Evolutionary conservation across 2,329 filamentous ascomycete genomes (phyloP), one percentile per base, ranked within the genome.

Genomic region (Elsinoe batatas): DNA sequence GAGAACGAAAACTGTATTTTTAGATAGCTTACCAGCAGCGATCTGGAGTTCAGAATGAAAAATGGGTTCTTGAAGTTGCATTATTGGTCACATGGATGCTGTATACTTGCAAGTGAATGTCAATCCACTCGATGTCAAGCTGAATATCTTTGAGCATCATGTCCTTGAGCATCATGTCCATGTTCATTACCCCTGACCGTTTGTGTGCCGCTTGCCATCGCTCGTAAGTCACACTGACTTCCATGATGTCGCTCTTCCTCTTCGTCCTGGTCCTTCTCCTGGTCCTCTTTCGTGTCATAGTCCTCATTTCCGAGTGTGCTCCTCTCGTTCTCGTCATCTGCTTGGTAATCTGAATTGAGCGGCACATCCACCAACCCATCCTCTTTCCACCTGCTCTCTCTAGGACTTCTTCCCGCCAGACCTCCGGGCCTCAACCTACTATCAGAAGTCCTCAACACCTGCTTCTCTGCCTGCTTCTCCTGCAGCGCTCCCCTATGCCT

Each of bases 21-120:
- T 51, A 51, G 32, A 51, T 51, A 51, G 47, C 47, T 51, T 51
- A 51, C 32, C 47, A 51, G 47, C 38, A 35, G 35, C 35, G 32
- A 51, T 33, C 47, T 51, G 47, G 47, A 38, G 47, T 51, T 38
- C 33, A 37, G 47, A 51, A 51, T 38, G 35, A 51, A 51, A 32
- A n/a, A n/a, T 30, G 15, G 13, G 11, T 15, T 15, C 15, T 44
- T 22, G n/a, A 44, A 44, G 36, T 38, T n/a, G 13, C 11, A n/a
- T n/a, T n/a, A n/a, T n/a, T n/a, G n/a, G n/a, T n/a, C n/a, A n/a
- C n/a, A n/a, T n/a, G n/a, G 8, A 37, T 10, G 3, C 35, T 37
- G 35, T 37, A 3, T 37, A 37, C 35, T 17, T 22, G 17, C 22
- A 43, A 22, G 7, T 2, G 2, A 43, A 43, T 17, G 18, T 17